Conservation (phyloP, 768 basidiomycete genomes). For the Chlorophyllum brunneum region DNA sequence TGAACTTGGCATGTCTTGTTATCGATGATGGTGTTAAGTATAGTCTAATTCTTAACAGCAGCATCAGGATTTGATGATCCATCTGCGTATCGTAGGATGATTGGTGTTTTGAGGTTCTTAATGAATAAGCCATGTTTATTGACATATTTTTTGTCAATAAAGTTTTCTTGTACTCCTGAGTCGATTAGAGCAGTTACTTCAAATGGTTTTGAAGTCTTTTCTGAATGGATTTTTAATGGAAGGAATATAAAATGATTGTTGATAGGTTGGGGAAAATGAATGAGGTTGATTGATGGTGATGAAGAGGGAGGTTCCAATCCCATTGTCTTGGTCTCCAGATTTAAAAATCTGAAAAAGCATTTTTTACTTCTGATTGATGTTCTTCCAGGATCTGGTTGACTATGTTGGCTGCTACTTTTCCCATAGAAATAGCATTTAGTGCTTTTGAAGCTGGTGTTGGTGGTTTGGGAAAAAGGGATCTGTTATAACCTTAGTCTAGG, state of each 20-base stretch:
- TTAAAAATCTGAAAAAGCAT: neutral
- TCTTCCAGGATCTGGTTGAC: neutral
- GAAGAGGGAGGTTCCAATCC: no score
- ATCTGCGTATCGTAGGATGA: neutral
- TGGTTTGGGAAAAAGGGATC: neutral
- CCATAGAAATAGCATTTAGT: neutral
- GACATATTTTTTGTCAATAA: constrained; percentile 10
- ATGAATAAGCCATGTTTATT: neutral
- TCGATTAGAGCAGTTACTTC: constrained; percentile 9
- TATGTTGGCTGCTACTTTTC: neutral
- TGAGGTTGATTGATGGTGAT: neutral
- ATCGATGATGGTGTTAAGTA: neutral
- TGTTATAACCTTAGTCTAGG: no score
- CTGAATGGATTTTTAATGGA: neutral
- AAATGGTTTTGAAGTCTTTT: constrained; percentile 1
- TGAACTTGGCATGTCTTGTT: neutral
- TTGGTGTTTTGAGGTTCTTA: neutral
- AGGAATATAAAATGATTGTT: neutral
- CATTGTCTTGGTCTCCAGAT: neutral
- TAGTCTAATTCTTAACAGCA: neutral
- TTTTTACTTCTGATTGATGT: neutral
- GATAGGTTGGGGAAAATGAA: neutral
- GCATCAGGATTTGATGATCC: neutral
- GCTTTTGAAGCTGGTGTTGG: neutral
- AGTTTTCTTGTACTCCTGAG: constrained; percentile 14